Evolutionary conservation across 2,329 filamentous ascomycete species (phyloP).

Genomic region (Hirsutella rhossiliensis): DNA sequence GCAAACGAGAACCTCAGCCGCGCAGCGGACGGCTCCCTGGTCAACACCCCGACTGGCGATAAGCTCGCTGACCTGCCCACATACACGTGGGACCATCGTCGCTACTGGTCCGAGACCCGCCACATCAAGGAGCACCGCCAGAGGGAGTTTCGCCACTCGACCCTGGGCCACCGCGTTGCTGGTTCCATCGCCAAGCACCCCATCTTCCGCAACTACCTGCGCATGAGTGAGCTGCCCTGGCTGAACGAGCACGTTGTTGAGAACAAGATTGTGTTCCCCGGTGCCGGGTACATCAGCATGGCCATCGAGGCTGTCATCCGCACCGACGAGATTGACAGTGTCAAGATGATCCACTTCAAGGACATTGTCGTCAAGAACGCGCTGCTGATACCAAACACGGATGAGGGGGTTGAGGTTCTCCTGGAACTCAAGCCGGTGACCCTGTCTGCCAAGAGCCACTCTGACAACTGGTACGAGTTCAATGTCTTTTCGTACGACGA

Average conservation of each 20-base stretch:
- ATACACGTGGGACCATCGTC: slow-evolving; percentile 18
- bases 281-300: slow-evolving; percentile 21
- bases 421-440: slow-evolving; percentile 11
- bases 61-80: slow-evolving; percentile 12
- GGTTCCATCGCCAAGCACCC: slow-evolving; percentile 13
- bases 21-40: slow-evolving; percentile 2
- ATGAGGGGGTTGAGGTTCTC: slow-evolving; percentile 12
- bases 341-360: slow-evolving; percentile 8
- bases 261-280: slow-evolving; percentile 19
- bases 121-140: slow-evolving; percentile 11
- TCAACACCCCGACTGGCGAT: slow-evolving; percentile 5
- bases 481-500: slow-evolving; percentile 14
- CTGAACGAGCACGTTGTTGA: slow-evolving; percentile 20
- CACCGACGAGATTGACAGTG: slow-evolving; percentile 5
- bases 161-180: slow-evolving; percentile 12
- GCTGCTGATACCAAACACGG: slow-evolving; percentile 9
- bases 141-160: slow-evolving; percentile 11
- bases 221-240: slow-evolving; percentile 19
- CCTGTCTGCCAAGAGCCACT: slow-evolving; percentile 9
- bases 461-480: slow-evolving; percentile 13
- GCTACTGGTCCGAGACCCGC: slow-evolving; percentile 15
- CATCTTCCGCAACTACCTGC: slow-evolving; percentile 20
- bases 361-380: slow-evolving; percentile 12
- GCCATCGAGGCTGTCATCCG: slow-evolving; percentile 15
- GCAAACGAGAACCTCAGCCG: slow-evolving; percentile 13